These are phyloP conservation scores for Scheffersomyces stambukii DNA, from an alignment of 1,139 yeast genomes.

Conservation along the genomic window DNA sequence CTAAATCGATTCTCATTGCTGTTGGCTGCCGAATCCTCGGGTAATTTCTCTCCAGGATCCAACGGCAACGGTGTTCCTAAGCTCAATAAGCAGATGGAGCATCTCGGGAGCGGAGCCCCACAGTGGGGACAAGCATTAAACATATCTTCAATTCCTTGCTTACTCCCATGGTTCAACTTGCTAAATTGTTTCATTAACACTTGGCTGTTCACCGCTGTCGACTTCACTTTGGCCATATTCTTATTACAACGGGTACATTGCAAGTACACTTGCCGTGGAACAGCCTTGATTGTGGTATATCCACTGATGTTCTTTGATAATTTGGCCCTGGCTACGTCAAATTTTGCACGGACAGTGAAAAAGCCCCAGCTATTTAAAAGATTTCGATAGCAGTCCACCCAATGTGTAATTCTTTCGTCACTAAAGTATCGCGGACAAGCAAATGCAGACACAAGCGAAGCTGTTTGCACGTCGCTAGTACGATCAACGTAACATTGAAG, in stretches of 20 bases:
- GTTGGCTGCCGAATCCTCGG: slow-evolving; percentile 10
- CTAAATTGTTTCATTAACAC: slow-evolving; percentile 37
- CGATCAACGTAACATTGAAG: slow-evolving; percentile 85
- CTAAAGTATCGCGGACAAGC: slow-evolving; percentile 80
- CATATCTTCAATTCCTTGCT: slow-evolving; percentile 13
- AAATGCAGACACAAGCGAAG: slow-evolving; percentile 73
- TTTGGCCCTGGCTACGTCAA: slow-evolving; percentile 74
- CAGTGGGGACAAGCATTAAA: slow-evolving; percentile 71
- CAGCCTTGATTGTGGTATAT: slow-evolving; percentile 41
- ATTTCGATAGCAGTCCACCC: slow-evolving; percentile 74
- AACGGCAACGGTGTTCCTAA: slow-evolving; percentile 68
- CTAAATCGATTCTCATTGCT: slow-evolving; percentile 39
- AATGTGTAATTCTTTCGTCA: slow-evolving; percentile 66
- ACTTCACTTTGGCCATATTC: slow-evolving; percentile 44
- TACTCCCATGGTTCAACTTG: slow-evolving; percentile 16
- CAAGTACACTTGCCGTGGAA: slow-evolving; percentile 72
- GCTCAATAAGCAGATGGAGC: slow-evolving; percentile 82
- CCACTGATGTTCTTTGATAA: slow-evolving; percentile 56
- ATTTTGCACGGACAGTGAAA: slow-evolving; percentile 73
- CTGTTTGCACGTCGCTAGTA: slow-evolving; percentile 91
- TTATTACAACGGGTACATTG: slow-evolving; percentile 83
- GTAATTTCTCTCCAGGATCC: slow-evolving; percentile 19
- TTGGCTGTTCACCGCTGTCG: slow-evolving; percentile 17
- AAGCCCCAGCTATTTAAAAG: slow-evolving; percentile 82
- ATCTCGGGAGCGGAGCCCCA: slow-evolving; percentile 84